Percentiles rank a stretch among this genome's conserved stretches.
Evolutionary conservation across 1,284 basidiomycete genomes (phyloP).

Genomic region (Kalmanozyma brasiliensis): DNA sequence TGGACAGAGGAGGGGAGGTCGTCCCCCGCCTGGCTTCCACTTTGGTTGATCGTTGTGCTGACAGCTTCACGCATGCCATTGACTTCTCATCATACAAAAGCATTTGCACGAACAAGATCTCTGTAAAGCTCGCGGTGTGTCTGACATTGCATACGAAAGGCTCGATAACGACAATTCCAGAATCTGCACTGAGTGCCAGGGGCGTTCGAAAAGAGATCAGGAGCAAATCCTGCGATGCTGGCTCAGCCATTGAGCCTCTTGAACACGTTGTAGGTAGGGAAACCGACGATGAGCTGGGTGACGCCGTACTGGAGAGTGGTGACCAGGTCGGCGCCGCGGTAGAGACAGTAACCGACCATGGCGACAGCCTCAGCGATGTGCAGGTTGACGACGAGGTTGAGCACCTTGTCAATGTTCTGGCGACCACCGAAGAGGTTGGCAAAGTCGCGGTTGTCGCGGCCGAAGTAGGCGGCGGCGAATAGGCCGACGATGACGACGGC

Average conservation of each 20-base stretch:
- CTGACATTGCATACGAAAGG: no score
- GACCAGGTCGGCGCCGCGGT: conserved; percentile 36
- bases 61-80: no score
- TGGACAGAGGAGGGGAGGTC: conserved; percentile 26
- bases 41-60: conserved; percentile 25
- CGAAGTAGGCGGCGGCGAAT: conserved; percentile 31
- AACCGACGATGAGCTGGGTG: conserved; percentile 44
- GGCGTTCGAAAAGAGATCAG: no score
- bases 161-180: no score
- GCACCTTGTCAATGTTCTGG: conserved; percentile 34
- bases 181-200: no score
- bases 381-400: conserved; percentile 18
- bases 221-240: no score
- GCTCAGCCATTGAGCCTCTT: conserved; percentile 44
- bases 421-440: conserved; percentile 34
- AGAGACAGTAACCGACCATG: conserved; percentile 38
- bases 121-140: no score
- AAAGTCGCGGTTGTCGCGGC: conserved; percentile 29
- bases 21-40: conserved; percentile 48
- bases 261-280: conserved; percentile 52
- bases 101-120: no score
- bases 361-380: conserved; percentile 38
- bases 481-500: conserved; percentile 6
- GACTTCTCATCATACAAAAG: no score
- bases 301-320: conserved; percentile 39